These are phyloP conservation scores for Amanita rubescens DNA, from an alignment of 768 basidiomycete species.

Conservation along the genomic window DNA sequence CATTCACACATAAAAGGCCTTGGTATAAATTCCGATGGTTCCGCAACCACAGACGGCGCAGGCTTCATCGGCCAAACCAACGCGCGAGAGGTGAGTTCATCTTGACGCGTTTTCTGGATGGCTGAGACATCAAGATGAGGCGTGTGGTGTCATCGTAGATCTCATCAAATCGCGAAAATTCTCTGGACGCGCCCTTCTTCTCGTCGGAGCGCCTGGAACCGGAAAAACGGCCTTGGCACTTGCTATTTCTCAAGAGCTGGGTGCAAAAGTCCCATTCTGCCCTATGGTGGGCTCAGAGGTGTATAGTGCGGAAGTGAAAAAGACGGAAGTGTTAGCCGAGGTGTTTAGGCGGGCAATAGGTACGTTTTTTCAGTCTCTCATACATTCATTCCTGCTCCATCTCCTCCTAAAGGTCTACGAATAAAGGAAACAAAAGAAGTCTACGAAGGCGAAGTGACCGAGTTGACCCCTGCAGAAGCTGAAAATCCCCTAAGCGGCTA, in stretches of 20 bases:
- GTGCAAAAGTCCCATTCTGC: slow-evolving; percentile 93
- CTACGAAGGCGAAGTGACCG: slow-evolving; percentile 97
- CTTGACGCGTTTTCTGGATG: background rate
- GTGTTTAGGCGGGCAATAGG: slow-evolving; percentile 94
- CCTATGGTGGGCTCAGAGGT: slow-evolving; percentile 99
- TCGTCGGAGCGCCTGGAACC: slow-evolving; percentile 95
- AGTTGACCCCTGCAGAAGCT: slow-evolving; percentile 91
- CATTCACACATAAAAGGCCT: slow-evolving; percentile 98
- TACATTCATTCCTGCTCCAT: background rate
- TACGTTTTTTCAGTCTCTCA: slow-evolving; percentile 32
- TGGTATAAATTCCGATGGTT: slow-evolving; percentile 80
- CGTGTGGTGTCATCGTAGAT: slow-evolving; percentile 85
- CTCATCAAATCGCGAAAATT: slow-evolving; percentile 89
- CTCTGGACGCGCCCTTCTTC: slow-evolving; percentile 84
- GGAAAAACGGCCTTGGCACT: slow-evolving; percentile 96
- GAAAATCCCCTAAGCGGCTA: slow-evolving; percentile 97
- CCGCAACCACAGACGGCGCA: slow-evolving; percentile 60
- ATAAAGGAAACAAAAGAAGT: slow-evolving; percentile 99
- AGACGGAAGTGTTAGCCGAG: slow-evolving; percentile 96
- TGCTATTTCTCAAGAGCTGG: slow-evolving; percentile 93
- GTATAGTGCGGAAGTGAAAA: slow-evolving; percentile 95
- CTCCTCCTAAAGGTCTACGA: slow-evolving; percentile 58
- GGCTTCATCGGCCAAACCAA: slow-evolving; percentile 89
- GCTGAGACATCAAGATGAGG: slow-evolving; percentile 37
- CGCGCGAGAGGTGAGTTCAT: slow-evolving; percentile 73